Conservation (phyloP, 805 yeast species). For the Ogataea pini region DNA sequence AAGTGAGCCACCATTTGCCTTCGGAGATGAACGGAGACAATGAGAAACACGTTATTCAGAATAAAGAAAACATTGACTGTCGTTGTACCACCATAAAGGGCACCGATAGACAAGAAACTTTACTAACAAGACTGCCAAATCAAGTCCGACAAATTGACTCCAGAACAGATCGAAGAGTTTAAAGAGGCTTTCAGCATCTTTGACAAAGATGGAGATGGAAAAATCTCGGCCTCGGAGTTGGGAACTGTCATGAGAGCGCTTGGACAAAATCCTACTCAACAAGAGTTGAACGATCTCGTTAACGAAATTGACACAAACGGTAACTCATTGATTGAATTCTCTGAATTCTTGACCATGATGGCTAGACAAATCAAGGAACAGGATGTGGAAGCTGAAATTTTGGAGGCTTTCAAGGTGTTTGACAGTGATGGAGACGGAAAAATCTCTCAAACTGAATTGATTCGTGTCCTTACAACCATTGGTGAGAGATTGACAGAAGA, state of each 20-base stretch:
- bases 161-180: slow-evolving; percentile 95
- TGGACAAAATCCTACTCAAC: slow-evolving; percentile 95
- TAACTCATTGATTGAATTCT: slow-evolving; percentile 84
- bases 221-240: slow-evolving; percentile 91
- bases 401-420: slow-evolving; percentile 97
- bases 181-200: slow-evolving; percentile 97
- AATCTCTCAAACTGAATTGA: slow-evolving; percentile 93
- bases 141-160: slow-evolving; percentile 85
- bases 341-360: slow-evolving; percentile 84
- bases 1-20: background rate
- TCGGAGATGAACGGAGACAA: background rate
- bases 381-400: slow-evolving; percentile 94
- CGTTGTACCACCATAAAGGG: no score
- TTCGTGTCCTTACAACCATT: slow-evolving; percentile 95
- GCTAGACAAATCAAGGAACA: slow-evolving; percentile 93
- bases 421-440: slow-evolving; percentile 96
- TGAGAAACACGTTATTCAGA: no score
- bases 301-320: slow-evolving; percentile 96
- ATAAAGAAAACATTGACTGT: no score
- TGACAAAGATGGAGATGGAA: slow-evolving; percentile 96
- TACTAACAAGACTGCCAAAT: slow-evolving; percentile 7
- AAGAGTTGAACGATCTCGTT: slow-evolving; percentile 94
- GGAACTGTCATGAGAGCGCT: slow-evolving; percentile 99
- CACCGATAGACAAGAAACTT: no score
- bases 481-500: slow-evolving; percentile 97